Evolutionary conservation across 2,329 filamentous ascomycete species (phyloP).

Genomic region (Stachybotrys elegans): DNA sequence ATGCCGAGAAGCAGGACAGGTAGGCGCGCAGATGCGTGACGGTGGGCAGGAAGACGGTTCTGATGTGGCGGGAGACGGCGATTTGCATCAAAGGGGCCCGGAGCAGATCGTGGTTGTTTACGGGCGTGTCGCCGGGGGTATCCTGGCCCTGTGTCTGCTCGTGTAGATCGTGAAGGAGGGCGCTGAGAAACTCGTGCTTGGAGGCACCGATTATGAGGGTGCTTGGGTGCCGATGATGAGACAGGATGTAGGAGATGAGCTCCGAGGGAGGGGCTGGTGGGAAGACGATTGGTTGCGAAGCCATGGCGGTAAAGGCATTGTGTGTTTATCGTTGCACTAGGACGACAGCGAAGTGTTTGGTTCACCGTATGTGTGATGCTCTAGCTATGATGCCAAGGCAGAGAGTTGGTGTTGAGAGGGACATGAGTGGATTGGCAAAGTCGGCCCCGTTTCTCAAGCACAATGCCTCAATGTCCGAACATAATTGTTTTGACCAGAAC

Average conservation of each 20-base stretch:
- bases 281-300: conserved; percentile 36
- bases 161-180: conserved; percentile 48
- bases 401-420: no score
- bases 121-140: conserved; percentile 3
- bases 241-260: conserved; percentile 61
- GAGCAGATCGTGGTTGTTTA: conserved; percentile 35
- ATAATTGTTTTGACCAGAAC: no score
- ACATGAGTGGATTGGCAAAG: no score
- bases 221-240: conserved; percentile 49
- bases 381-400: no score
- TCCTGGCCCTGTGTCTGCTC: no score
- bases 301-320: no score
- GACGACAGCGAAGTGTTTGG: no score
- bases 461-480: no score
- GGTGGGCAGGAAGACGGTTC: conserved; percentile 67
- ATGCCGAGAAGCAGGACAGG: conserved; percentile 51
- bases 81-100: conserved; percentile 64
- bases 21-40: conserved; percentile 73
- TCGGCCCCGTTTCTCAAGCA: no score
- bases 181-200: conserved; percentile 57
- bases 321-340: no score
- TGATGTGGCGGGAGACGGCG: conserved; percentile 62
- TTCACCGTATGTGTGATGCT: no score
- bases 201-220: conserved; percentile 68
- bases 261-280: conserved; percentile 51